Evolutionary conservation across 805 yeast species (phyloP).

Genomic region (Wickerhamomyces hampshirensis): DNA sequence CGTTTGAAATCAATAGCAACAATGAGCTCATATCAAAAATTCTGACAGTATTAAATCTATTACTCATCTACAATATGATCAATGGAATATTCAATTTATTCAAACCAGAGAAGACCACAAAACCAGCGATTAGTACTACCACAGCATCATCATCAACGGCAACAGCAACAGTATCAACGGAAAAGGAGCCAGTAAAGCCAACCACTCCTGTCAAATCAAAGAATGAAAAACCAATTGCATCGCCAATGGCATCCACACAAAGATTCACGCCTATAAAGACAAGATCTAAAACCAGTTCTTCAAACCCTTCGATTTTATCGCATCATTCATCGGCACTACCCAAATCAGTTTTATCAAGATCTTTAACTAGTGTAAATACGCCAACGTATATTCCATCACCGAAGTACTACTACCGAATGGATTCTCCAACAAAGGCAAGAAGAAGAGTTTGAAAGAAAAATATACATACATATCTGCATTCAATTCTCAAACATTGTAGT

Average conservation of each 20-base stretch:
- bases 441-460: slow-evolving; percentile 15
- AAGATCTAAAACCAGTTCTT: not conserved
- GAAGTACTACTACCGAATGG: slow-evolving; percentile 27
- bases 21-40: slow-evolving; percentile 2
- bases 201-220: slow-evolving; percentile 2
- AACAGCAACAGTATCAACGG: not conserved
- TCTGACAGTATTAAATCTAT: slow-evolving; percentile 18
- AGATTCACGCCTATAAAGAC: slow-evolving; percentile 12
- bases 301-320: too few relatives aligned
- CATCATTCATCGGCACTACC: too few relatives aligned
- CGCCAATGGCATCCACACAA: slow-evolving; percentile 25
- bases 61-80: slow-evolving; percentile 30
- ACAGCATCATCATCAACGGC: not conserved
- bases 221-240: slow-evolving; percentile 18
- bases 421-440: slow-evolving; percentile 27
- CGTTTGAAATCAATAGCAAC: slow-evolving; percentile 7
- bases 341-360: not conserved
- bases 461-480: not conserved
- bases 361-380: slow-evolving; percentile 5
- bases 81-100: slow-evolving; percentile 27
- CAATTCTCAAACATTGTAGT: not conserved
- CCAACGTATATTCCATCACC: slow-evolving; percentile 28
- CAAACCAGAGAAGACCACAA: slow-evolving; percentile 29
- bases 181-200: not conserved
- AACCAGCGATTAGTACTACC: slow-evolving; percentile 17